These are phyloP conservation scores for Serendipita vermifera DNA, from an alignment of 768 basidiomycete species.

Conservation along the genomic window DNA sequence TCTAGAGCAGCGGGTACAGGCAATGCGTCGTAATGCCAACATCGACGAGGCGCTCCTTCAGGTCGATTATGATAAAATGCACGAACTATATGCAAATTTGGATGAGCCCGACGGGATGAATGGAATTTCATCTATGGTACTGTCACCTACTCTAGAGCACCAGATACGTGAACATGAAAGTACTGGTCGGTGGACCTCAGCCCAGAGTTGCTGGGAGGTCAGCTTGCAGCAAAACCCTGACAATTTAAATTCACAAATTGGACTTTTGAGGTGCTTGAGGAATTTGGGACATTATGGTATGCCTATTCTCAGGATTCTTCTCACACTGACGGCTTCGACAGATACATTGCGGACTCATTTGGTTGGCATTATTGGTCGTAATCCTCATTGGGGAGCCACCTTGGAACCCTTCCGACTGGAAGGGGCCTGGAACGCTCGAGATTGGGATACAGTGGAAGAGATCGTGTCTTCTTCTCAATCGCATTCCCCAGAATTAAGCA, in stretches of 20 bases:
- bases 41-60: conserved; percentile 40
- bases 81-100: conserved; percentile 89
- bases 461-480: conserved; percentile 36
- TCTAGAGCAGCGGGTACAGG: conserved; percentile 72
- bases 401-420: conserved; percentile 81
- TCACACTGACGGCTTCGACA: conserved; percentile 27
- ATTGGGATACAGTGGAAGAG: conserved; percentile 70
- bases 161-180: conserved; percentile 97
- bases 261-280: conserved; percentile 76
- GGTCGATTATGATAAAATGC: conserved; percentile 73
- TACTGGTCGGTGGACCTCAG: conserved; percentile 92
- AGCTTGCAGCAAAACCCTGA: conserved; percentile 81
- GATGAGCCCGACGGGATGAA: conserved; percentile 99
- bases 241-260: conserved; percentile 78
- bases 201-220: conserved; percentile 99
- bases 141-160: conserved; percentile 84
- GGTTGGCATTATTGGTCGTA: conserved; percentile 70
- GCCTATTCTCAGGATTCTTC: conserved; percentile 19
- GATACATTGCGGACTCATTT: conserved; percentile 94
- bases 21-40: conserved; percentile 26
- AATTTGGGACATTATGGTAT: conserved; percentile 95
- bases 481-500: conserved; percentile 49
- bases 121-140: conserved; percentile 77
- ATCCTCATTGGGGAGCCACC: conserved; percentile 67
- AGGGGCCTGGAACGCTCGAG: conserved; percentile 91